These are phyloP conservation scores for Fraxinus platypoda DNA, from an alignment of 305 asterid genomes.

Conservation along the genomic window DNA sequence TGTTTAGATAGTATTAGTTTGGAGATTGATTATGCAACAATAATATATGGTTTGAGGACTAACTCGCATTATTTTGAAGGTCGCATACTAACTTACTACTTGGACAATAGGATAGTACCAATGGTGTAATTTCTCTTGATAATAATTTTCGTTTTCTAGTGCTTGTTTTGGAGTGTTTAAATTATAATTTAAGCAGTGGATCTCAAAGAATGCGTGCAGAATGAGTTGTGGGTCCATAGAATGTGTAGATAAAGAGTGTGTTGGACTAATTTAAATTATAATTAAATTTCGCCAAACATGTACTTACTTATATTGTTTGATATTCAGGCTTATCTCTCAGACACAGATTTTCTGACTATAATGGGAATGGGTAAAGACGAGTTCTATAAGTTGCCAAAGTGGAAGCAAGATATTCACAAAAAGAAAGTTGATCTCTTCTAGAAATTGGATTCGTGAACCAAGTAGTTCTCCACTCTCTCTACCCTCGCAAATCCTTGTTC, in stretches of 20 bases:
- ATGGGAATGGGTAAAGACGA: constrained; percentile 52
- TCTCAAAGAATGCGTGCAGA: neutral
- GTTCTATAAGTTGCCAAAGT: constrained; percentile 61
- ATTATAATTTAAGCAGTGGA: neutral
- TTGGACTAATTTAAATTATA: neutral
- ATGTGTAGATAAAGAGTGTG: neutral
- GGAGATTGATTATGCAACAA: neutral
- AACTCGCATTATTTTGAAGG: neutral
- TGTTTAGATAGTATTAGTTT: neutral
- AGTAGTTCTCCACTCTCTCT: neutral
- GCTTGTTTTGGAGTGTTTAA: neutral
- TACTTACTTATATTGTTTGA: neutral
- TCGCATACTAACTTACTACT: neutral
- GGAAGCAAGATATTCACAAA: constrained; percentile 73
- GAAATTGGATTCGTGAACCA: constrained; percentile 14
- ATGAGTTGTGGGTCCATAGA: neutral
- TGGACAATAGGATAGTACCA: neutral
- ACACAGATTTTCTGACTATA: constrained; percentile 49
- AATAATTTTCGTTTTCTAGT: neutral
- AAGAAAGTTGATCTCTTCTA: constrained; percentile 72
- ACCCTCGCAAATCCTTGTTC: neutral
- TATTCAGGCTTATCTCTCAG: constrained; percentile 66
- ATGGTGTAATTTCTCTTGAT: neutral
- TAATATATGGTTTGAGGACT: neutral
- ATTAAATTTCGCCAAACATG: neutral